A percentile compares a stretch with the other conserved stretches of the same genome.
Evolutionary conservation across 2,329 filamentous ascomycete species (phyloP).

Genomic region (Chaetomiaceae sp.): DNA sequence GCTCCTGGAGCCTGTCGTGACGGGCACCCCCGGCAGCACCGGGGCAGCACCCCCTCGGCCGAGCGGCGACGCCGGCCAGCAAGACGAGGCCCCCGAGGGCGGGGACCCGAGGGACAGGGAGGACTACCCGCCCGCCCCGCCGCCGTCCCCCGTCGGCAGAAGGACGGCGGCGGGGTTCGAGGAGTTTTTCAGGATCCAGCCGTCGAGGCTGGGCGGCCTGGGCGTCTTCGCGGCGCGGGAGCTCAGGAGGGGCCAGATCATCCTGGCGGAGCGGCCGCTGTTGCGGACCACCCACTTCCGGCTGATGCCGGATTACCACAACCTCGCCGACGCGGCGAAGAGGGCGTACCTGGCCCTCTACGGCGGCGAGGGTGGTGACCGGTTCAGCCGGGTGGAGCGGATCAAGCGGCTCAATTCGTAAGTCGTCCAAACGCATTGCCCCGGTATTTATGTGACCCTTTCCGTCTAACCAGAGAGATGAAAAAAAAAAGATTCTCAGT

Average conservation of each 20-base stretch:
- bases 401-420: conserved; percentile 45
- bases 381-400: conserved; percentile 27
- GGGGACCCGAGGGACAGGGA: background rate
- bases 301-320: conserved; percentile 33
- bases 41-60: background rate
- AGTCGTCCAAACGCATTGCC: conserved; percentile 19
- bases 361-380: conserved; percentile 27
- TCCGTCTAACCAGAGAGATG: no score
- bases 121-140: background rate
- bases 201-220: conserved; percentile 38
- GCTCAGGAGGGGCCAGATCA: conserved; percentile 33
- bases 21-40: no score
- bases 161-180: conserved; percentile 17
- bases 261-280: conserved; percentile 42
- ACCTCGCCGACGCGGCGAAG: conserved; percentile 28
- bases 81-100: background rate
- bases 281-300: conserved; percentile 28
- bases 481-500: conserved; percentile 26
- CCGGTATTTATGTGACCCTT: conserved; percentile 22
- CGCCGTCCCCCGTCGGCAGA: background rate
- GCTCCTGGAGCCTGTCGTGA: background rate
- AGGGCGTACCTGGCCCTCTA: conserved; percentile 35
- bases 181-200: conserved; percentile 35
- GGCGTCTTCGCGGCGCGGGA: conserved; percentile 41
- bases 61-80: background rate